Evolutionary conservation across 148 eudicot genomes (phyloP), one percentile per base, ranked within the genome.

Genomic region (Mesembryanthemum crystallinum): DNA sequence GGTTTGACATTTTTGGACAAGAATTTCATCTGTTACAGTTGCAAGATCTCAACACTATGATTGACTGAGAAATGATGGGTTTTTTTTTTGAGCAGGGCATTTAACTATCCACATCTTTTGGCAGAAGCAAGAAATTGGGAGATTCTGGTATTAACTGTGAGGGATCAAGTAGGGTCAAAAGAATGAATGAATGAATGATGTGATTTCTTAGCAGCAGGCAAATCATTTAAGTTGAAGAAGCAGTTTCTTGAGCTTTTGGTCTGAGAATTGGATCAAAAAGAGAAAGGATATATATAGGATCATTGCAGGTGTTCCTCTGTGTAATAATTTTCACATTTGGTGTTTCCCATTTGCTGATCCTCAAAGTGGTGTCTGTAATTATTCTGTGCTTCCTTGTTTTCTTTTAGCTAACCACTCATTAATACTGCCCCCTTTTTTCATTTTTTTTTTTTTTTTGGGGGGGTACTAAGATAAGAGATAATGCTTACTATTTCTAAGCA

Each of bases 331-430:
- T 59, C 14, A 67, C 58, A 76, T 72, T 58, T 72, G 28, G 61
- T 77, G 83, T 81, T 81, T 76, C 79, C 76, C 70, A 76, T 62
- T 62, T 39, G 24, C 15, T 62, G n/a, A 32, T 21, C 32, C 51
- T 81, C 5, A 47, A 76, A 64, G 71, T 62, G 79, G 64, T 42
- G 75, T 55, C 67, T 64, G 79, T 70, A 57, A 75, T 76, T 33
- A 80, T 75, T 57, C 20, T 75, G 39, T 71, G 76, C 10, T 75
- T 80, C 79, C 52, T 35, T 62, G 25, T 72, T 52, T 39, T 72
- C 64, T 55, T 81, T 81, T 76, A 24, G 64, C 47, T 72, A 32
- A 25, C 43, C 80, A 81, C 71, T 81, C 73, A 76, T 72, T 76
- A 72, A 58, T 30, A 67, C n/a, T 35, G 73, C 67, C 69, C 35